Evolutionary conservation across 306 rosid species (phyloP), one percentile per base, ranked within the genome.

Genomic region (Casuarina cunninghamiana): DNA sequence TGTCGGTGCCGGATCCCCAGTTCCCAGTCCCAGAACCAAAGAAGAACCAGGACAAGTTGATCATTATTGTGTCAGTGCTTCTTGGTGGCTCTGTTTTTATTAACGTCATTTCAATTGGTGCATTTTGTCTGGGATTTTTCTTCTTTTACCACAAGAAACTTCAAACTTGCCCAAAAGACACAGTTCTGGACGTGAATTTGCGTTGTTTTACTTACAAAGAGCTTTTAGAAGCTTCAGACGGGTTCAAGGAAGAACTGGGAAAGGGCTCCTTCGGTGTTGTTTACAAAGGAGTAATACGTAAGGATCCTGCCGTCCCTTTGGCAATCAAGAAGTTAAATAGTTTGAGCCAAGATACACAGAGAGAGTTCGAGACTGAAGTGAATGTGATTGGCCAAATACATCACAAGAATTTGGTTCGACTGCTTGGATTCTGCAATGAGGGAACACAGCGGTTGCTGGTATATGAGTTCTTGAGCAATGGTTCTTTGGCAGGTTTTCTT

Each of bases 11-110:
- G 0, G 68, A 62, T 62, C 43, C 86, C 11, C 19, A 32, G 1
- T 57, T 54, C 32, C 32, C 32, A 26, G 32, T 26, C 32, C 32
- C 32, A 26, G 32, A 26, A 26, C 32, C 32, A 26, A 87, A 90
- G 80, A 89, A 73, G 46, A 76, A 57, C 35, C 48, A 41, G 53
- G 83, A 60, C 26, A 83, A 78, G 58, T 21, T 70, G 82, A 37
- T 83, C 67, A 1, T 86, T 63, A 48, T 75, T 46, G 81, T 72
- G 9, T 78, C 89, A 8, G 78, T 81, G 39, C 89, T 87, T 37
- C 75, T 88, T 2, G 72, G 91, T 38, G 32, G 32, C 32, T 26
- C 32, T 26, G 32, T 26, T 26, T 26, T 26, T 26, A 26, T 26
- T 26, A 26, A 91, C 77, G 0, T 71, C 15, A 16, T 58, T 12